Conservation (phyloP, 1,284 basidiomycete species). For the Flammula alnicola region DNA sequence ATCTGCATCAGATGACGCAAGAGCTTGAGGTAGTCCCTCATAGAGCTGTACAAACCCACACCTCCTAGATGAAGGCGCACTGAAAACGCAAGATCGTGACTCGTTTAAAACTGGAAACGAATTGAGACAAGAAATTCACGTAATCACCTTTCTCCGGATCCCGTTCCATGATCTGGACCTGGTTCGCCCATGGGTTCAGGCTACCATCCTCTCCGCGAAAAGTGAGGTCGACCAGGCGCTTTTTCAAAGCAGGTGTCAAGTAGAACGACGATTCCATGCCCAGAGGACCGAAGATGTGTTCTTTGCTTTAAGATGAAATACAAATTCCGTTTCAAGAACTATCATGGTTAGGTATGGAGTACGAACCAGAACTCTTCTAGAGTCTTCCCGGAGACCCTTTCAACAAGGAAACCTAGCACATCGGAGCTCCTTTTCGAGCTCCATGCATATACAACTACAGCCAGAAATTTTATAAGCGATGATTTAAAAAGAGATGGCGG, state of each 20-base stretch:
- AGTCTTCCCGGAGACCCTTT: conserved; percentile 30
- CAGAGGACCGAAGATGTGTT: conserved; percentile 39
- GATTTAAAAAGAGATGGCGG: background rate
- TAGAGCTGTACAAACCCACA: conserved; percentile 29
- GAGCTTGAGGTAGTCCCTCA: conserved; percentile 36
- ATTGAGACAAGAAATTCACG: background rate
- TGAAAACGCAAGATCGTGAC: background rate
- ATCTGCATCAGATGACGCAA: conserved; percentile 25
- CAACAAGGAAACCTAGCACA: conserved; percentile 32
- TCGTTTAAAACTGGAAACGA: background rate
- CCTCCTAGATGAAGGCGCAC: conserved; percentile 29
- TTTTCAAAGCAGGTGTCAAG: conserved; percentile 30
- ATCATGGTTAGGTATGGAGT: background rate
- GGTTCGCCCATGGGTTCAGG: conserved; percentile 25
- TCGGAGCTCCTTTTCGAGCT: conserved; percentile 31
- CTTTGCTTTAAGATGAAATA: conserved; percentile 25
- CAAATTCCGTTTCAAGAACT: background rate
- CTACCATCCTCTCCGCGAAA: conserved; percentile 30
- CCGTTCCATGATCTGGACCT: conserved; percentile 29
- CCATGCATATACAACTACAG: conserved; percentile 33
- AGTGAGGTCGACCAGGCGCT: conserved; percentile 28
- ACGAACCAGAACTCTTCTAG: conserved; percentile 36
- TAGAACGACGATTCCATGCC: conserved; percentile 39
- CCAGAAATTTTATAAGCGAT: background rate
- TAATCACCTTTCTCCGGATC: conserved; percentile 32